Evolutionary conservation across 2,329 filamentous ascomycete genomes (phyloP).

Genomic region (Colletotrichum gloeosporioides): DNA sequence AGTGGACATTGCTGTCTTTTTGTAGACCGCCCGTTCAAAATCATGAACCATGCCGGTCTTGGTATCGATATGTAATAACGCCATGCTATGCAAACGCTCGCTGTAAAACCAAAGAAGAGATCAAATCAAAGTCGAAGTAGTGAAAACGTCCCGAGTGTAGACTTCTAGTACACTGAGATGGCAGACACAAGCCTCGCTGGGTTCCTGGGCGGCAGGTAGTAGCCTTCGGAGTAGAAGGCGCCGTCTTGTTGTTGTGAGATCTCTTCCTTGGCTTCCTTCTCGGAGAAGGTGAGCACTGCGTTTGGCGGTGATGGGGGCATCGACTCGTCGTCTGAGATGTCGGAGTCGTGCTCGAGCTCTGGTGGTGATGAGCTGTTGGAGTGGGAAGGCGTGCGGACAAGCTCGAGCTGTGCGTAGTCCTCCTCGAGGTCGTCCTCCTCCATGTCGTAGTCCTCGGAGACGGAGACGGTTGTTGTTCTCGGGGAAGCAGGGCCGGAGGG

Average conservation of each 20-base stretch:
- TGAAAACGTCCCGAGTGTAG: not conserved
- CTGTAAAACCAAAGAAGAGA: slow-evolving; percentile 17
- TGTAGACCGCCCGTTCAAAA: not conserved
- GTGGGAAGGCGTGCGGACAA: slow-evolving; percentile 74
- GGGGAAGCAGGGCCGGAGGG: slow-evolving; percentile 35
- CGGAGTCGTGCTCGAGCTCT: slow-evolving; percentile 72
- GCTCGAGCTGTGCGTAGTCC: slow-evolving; percentile 68
- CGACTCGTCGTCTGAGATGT: slow-evolving; percentile 74
- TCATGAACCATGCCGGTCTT: slow-evolving; percentile 19
- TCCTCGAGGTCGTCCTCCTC: slow-evolving; percentile 64
- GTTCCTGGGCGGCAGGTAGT: slow-evolving; percentile 59
- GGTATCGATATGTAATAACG: slow-evolving; percentile 31
- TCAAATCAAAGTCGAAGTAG: slow-evolving; percentile 20
- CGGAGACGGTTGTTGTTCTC: slow-evolving; percentile 35
- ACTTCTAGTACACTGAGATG: slow-evolving; percentile 60
- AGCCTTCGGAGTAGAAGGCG: slow-evolving; percentile 56
- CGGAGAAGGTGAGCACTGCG: slow-evolving; percentile 62
- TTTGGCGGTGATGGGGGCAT: slow-evolving; percentile 75
- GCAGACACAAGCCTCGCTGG: slow-evolving; percentile 56
- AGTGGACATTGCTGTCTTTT: slow-evolving; percentile 19
- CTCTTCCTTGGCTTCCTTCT: slow-evolving; percentile 56
- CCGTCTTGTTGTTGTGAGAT: slow-evolving; percentile 39
- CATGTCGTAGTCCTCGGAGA: slow-evolving; percentile 49
- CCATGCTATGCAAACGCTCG: slow-evolving; percentile 30
- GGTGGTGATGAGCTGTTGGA: slow-evolving; percentile 62